Evolutionary conservation across 1,139 yeast genomes (phyloP).

Genomic region (Diutina siamensis): DNA sequence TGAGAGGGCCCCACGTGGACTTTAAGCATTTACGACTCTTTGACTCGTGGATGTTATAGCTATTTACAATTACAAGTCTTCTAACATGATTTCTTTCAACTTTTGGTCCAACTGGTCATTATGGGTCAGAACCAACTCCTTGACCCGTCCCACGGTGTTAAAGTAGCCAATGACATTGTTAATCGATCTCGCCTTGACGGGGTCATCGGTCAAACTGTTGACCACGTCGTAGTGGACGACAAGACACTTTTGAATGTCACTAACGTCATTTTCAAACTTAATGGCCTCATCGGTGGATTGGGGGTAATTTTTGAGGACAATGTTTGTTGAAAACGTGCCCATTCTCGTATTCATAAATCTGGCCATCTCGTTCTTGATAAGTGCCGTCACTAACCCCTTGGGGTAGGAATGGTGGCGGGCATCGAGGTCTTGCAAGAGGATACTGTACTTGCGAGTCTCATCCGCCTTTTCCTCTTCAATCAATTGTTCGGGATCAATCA

Average conservation of each 20-base stretch:
- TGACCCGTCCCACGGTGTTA: constrained; percentile 42
- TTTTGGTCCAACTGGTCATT: constrained; percentile 17
- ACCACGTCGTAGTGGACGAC: constrained; percentile 21
- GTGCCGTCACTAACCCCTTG: constrained; percentile 45
- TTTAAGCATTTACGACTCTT: constrained; percentile 18
- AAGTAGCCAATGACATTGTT: constrained; percentile 44
- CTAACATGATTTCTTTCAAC: constrained; percentile 16
- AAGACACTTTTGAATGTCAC: constrained; percentile 31
- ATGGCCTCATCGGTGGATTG: constrained; percentile 50
- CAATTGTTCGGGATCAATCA: constrained; percentile 35
- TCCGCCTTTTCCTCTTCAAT: constrained; percentile 32
- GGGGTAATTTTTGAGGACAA: constrained; percentile 44
- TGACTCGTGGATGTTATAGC: constrained; percentile 15
- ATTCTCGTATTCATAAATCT: constrained; percentile 28
- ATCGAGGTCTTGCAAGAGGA: constrained; percentile 29
- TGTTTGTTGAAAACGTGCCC: constrained; percentile 32
- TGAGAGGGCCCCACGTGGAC: constrained; percentile 18
- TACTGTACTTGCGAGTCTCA: constrained; percentile 26
- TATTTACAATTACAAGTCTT: constrained; percentile 12
- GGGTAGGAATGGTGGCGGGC: constrained; percentile 31
- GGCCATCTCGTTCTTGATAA: constrained; percentile 36
- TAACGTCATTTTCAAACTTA: constrained; percentile 46
- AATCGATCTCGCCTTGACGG: constrained; percentile 17
- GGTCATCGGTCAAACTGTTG: constrained; percentile 3
- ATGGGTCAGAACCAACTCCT: constrained; percentile 11